phyloP scores from a whole-genome alignment of 495 filamentous ascomycete genomes.

The Penicillium pancosmium region DNA sequence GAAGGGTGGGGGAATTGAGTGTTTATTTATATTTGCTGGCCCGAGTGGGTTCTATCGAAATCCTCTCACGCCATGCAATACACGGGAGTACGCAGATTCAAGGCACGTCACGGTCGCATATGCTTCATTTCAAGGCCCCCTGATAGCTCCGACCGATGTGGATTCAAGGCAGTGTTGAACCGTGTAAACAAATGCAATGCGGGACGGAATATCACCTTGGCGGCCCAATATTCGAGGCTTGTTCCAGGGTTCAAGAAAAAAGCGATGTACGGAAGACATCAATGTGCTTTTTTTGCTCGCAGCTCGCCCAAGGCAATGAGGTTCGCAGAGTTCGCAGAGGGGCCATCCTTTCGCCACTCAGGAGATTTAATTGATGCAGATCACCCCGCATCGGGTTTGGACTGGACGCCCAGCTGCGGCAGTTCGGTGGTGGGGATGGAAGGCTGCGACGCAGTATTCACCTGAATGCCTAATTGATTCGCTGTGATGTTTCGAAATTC shows the following conservation, averaged over 20 bases:
- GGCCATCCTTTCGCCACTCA: slow-evolving; percentile 5
- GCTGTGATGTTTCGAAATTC: not conserved
- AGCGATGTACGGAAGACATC: not conserved
- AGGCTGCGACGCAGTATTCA: not conserved
- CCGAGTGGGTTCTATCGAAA: slow-evolving; percentile 3
- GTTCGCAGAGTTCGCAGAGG: not conserved
- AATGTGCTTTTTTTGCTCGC: not conserved
- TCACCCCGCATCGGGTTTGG: slow-evolving; percentile 16
- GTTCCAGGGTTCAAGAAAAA: slow-evolving; percentile 5
- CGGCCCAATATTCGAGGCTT: slow-evolving; percentile 1
- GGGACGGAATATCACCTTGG: slow-evolving; percentile 5
- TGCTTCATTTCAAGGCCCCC: not conserved
- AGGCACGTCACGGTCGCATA: not conserved
- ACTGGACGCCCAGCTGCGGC: slow-evolving; percentile 6
- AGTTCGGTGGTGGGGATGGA: slow-evolving; percentile 8
- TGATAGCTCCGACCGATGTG: not conserved
- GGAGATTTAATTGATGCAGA: slow-evolving; percentile 13
- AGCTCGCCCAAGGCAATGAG: not conserved
- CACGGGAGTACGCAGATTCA: slow-evolving; percentile 2
- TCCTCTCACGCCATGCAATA: not conserved
- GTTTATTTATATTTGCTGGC: slow-evolving; percentile 7
- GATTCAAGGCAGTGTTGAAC: not conserved
- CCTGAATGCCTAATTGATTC: not conserved
- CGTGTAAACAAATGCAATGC: not conserved
- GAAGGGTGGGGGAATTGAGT: not conserved